A percentile compares a stretch with the other conserved stretches of the same genome.
Conservation (phyloP, 2,329 filamentous ascomycete genomes). For the Passalora sequoiae region DNA sequence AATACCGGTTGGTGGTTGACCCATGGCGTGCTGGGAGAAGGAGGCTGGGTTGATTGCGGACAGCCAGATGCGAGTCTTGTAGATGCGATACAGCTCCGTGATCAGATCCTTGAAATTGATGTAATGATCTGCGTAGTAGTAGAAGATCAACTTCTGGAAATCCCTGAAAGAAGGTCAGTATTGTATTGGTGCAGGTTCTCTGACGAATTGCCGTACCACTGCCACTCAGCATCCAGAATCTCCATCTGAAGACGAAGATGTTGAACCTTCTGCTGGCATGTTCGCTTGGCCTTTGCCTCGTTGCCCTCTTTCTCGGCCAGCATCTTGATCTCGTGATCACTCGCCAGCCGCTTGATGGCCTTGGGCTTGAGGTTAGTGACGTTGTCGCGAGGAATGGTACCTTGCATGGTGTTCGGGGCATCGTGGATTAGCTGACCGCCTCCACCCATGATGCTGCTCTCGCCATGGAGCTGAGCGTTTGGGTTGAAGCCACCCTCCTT, state of each 20-base stretch:
- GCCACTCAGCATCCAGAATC: slow-evolving; percentile 96
- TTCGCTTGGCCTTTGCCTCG: slow-evolving; percentile 93
- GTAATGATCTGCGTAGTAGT: slow-evolving; percentile 96
- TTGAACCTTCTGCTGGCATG: slow-evolving; percentile 93
- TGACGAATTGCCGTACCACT: slow-evolving; percentile 66
- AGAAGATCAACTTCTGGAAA: slow-evolving; percentile 98
- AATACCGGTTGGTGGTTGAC: slow-evolving; percentile 34
- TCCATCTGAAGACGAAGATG: slow-evolving; percentile 97
- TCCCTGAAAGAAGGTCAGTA: slow-evolving; percentile 69
- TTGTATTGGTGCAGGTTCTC: too few relatives aligned
- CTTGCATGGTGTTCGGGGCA: slow-evolving; percentile 26
- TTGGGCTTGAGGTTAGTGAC: slow-evolving; percentile 77
- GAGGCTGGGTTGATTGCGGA: slow-evolving; percentile 97
- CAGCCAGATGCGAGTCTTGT: slow-evolving; percentile 99
- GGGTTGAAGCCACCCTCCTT: slow-evolving; percentile 33
- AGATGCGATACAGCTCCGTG: slow-evolving; percentile 96
- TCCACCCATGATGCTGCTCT: slow-evolving; percentile 18
- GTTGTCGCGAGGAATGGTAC: slow-evolving; percentile 27
- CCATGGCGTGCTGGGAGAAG: slow-evolving; percentile 49
- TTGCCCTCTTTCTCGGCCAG: slow-evolving; percentile 94
- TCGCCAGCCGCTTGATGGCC: slow-evolving; percentile 91
- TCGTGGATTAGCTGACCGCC: slow-evolving; percentile 12
- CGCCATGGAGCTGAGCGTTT: slow-evolving; percentile 31
- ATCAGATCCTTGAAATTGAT: slow-evolving; percentile 99
- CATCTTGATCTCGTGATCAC: slow-evolving; percentile 81